Conservation (phyloP, 306 rosid genomes). For the Quercus bicolor region DNA sequence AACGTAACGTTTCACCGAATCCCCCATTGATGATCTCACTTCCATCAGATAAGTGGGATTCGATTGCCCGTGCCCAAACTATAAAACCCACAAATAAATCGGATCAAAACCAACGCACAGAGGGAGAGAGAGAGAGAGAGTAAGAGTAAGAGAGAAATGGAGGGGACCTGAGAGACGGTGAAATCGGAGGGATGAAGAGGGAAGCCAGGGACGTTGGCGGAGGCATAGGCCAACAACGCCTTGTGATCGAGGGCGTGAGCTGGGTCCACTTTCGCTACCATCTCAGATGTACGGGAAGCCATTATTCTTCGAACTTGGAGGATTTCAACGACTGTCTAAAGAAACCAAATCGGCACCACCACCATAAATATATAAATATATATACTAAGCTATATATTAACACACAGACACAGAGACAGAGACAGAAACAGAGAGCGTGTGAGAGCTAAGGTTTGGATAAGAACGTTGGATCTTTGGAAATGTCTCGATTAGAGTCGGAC, state of each 20-base stretch:
- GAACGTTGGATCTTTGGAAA: too few relatives aligned
- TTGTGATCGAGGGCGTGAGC: conserved; percentile 41
- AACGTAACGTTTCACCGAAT: conserved; percentile 62
- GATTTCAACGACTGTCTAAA: not conserved
- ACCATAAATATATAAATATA: too few relatives aligned
- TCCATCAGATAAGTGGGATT: conserved; percentile 88
- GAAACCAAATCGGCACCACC: too few relatives aligned
- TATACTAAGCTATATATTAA: too few relatives aligned
- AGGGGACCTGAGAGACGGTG: conserved; percentile 64
- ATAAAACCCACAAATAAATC: not conserved
- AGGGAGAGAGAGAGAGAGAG: not conserved
- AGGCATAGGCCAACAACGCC: conserved; percentile 58
- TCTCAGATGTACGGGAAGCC: conserved; percentile 41
- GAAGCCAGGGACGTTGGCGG: conserved; percentile 66
- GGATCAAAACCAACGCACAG: not conserved
- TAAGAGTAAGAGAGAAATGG: not conserved
- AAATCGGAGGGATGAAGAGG: conserved; percentile 57
- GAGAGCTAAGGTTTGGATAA: too few relatives aligned
- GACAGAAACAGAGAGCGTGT: not conserved
- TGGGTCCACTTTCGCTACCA: conserved; percentile 30
- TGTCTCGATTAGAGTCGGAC: too few relatives aligned
- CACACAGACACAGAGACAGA: too few relatives aligned
- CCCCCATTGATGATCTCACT: conserved; percentile 31
- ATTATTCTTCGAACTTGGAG: conserved; percentile 12
- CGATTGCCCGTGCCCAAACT: conserved; percentile 96